Percentiles rank a stretch among this genome's conserved stretches.
These are phyloP conservation scores for Globisporangium barbulae DNA, from an alignment of 352 stramenopile genomes.

Conservation along the genomic window DNA sequence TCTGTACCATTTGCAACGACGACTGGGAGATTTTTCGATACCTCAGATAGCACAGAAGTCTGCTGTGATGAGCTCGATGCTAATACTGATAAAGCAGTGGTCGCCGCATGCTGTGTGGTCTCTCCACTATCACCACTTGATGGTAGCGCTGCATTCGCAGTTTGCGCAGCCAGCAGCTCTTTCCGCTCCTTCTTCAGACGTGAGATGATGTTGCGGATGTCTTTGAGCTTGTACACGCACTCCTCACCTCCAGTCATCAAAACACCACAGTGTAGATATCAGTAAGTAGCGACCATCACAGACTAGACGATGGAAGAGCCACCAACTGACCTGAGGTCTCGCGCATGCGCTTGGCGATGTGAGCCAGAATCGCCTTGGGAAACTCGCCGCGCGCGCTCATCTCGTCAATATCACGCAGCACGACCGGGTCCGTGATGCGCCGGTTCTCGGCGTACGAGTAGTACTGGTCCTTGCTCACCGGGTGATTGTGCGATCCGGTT, in stretches of 20 bases:
- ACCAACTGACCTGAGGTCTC: constrained; percentile 2
- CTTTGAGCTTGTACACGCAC: constrained; percentile 14
- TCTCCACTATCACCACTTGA: background rate
- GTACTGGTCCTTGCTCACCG: constrained; percentile 7
- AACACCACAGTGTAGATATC: background rate
- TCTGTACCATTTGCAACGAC: background rate
- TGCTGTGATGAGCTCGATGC: background rate
- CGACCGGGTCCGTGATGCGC: constrained; percentile 1
- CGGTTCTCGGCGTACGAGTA: constrained; percentile 12
- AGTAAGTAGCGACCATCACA: background rate
- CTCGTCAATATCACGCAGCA: constrained; percentile 6
- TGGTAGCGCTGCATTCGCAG: background rate
- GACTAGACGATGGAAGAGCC: background rate
- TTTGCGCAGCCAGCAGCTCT: background rate
- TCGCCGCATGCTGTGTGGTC: background rate
- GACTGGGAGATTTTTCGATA: background rate
- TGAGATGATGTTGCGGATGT: constrained; percentile 11
- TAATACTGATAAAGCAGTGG: background rate
- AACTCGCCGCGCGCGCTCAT: constrained; percentile 11
- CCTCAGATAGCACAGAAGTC: background rate
- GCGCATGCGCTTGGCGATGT: constrained; percentile 6
- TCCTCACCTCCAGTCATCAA: background rate
- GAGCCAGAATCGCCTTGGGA: constrained; percentile 7
- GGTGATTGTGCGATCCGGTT: constrained; percentile 8
- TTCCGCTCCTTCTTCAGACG: constrained; percentile 9